Base-by-base conservation (phyloP, 768 basidiomycete species). In the Hysterangium stoloniferum region DNA sequence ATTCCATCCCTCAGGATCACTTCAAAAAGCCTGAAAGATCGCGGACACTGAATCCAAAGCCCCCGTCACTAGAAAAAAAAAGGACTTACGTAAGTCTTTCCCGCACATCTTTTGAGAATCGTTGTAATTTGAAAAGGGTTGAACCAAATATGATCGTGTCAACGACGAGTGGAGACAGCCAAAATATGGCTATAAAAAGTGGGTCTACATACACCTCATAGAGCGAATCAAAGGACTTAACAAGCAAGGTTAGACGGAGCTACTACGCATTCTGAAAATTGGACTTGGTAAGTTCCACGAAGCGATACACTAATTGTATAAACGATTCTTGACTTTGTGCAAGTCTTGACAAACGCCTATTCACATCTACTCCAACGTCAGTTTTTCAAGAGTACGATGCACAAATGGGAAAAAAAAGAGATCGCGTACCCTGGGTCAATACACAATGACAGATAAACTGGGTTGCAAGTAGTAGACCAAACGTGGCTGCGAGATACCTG, bases 1-100 rank as follows among this genome's bases (percentile, higher is more conserved):
- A 47, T 47, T 8, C 45, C 27, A 19, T 47, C 45, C 7, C 31
- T 47, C 35, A 47, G 35, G 20, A 47, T 15, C 29, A 47, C 19
- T 34, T 25, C 20, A 47, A 47, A 32, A 22, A 47, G 15, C 24
- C 45, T 47, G 6, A 15, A 7, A 33, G 6, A 25, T 2, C 32
- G 34, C 17, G 7, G 19, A 19, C 15, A 4, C 9, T 33, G 15
- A 47, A 24, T 3, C 11, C 28, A 47, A 12, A 4, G 13, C 17
- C 19, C n/a, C n/a, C n/a, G 19, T 28, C 4, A 22, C 12, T 31
- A 47, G n/a, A 4, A 34, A 9, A 19, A 31, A 31, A 13, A 33
- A 12, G 31, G 19, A 47, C 45, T 28, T 47, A 47, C 45, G 45
- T 33, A 34, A 47, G 20, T 25, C 40, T 19, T 19, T 47, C 32